These are phyloP conservation scores for Carallia pectinifolia DNA, from an alignment of 345 rosid genomes.

Conservation along the genomic window DNA sequence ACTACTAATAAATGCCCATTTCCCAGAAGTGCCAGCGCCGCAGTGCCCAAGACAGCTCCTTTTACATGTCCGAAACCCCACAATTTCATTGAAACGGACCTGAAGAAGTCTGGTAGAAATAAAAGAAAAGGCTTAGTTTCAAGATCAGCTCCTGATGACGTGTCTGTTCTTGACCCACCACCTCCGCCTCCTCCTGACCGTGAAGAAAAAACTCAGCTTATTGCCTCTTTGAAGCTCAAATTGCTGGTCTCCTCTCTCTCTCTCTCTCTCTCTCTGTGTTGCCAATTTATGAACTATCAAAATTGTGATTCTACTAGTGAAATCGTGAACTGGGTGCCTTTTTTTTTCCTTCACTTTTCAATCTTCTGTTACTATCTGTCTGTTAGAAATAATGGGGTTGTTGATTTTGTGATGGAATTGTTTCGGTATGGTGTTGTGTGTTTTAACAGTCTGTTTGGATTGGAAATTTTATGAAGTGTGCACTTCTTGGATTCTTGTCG, in stretches of 20 bases:
- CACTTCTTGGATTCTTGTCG: no score
- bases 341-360: not conserved
- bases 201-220: conserved; percentile 12
- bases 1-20: not conserved
- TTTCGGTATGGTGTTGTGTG: no score
- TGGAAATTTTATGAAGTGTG: no score
- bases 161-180: conserved; percentile 38
- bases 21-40: not conserved
- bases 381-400: no score
- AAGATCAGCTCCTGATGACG: conserved; percentile 47
- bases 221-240: conserved; percentile 50
- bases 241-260: conserved; percentile 58
- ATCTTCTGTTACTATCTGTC: no score
- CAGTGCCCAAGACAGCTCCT: not conserved
- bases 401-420: no score
- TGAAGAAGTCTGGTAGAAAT: conserved; percentile 14
- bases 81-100: not conserved
- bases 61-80: not conserved
- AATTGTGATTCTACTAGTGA: not conserved
- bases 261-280: not conserved
- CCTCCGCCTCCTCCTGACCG: conserved; percentile 21
- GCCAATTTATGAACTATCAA: not conserved
- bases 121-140: conserved; percentile 3
- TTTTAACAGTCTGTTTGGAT: no score
- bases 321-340: not conserved